These are phyloP conservation scores for Lepidium campestre DNA, from an alignment of 441 rosid species.

Conservation along the genomic window DNA sequence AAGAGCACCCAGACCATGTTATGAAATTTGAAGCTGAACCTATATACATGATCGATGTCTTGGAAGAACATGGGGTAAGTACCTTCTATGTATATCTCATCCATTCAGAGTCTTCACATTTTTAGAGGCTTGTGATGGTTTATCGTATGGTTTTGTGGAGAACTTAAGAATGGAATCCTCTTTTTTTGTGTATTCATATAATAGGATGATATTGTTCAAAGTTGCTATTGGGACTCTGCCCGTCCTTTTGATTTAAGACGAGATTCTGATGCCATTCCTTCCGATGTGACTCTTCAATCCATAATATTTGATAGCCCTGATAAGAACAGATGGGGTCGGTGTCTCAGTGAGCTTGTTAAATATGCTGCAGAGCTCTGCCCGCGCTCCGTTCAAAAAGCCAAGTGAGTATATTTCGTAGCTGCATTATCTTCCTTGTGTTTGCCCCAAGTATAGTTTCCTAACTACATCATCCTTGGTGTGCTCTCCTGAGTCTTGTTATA, in stretches of 20 bases:
- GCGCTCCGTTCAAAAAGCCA: slow-evolving; percentile 90
- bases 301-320: slow-evolving; percentile 97
- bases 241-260: slow-evolving; percentile 91
- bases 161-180: neutral
- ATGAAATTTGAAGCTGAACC: slow-evolving; percentile 81
- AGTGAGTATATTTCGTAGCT: slow-evolving; percentile 46
- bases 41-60: slow-evolving; percentile 86
- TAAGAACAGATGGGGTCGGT: slow-evolving; percentile 97
- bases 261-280: slow-evolving; percentile 89
- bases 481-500: slow-evolving; percentile 1
- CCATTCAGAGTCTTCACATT: slow-evolving; percentile 13
- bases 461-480: slow-evolving; percentile 5
- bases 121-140: slow-evolving; percentile 16
- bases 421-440: slow-evolving; percentile 7
- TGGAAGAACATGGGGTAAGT: slow-evolving; percentile 98
- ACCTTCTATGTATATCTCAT: slow-evolving; percentile 14
- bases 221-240: slow-evolving; percentile 95
- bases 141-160: slow-evolving; percentile 13
- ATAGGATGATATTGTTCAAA: slow-evolving; percentile 98
- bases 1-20: slow-evolving; percentile 58
- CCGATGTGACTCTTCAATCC: slow-evolving; percentile 94
- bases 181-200: slow-evolving; percentile 17
- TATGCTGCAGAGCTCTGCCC: slow-evolving; percentile 98
- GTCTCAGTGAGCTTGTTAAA: slow-evolving; percentile 94
- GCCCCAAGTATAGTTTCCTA: neutral